A percentile compares a stretch with the other conserved stretches of the same genome.
phyloP scores from a whole-genome alignment of 1,284 basidiomycete genomes.

The Stereum hirsutum region DNA sequence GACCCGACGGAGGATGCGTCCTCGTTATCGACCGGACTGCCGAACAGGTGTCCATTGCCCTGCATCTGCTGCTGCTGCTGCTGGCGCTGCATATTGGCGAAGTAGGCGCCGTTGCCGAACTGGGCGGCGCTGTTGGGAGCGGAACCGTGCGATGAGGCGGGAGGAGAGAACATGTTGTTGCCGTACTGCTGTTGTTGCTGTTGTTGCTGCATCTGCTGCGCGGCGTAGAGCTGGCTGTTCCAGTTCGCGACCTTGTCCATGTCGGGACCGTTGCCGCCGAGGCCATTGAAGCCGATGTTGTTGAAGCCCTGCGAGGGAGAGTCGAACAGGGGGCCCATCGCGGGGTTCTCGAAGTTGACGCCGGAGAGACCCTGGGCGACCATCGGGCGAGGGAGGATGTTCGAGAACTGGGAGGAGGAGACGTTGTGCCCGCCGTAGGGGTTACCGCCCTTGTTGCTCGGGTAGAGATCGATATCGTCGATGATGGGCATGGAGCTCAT shows the following conservation, averaged over 20 bases:
- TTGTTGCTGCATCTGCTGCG: conserved; percentile 19
- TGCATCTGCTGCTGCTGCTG: conserved; percentile 18
- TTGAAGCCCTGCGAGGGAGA: conserved; percentile 11
- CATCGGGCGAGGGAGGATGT: conserved; percentile 15
- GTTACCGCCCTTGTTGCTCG: conserved; percentile 14
- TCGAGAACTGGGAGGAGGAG: conserved; percentile 9
- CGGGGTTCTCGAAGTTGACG: conserved; percentile 27
- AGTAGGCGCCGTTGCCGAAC: conserved; percentile 19
- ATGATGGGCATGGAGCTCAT: conserved; percentile 9
- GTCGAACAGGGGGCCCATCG: conserved; percentile 25
- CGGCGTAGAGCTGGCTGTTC: conserved; percentile 20
- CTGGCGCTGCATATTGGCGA: conserved; percentile 24
- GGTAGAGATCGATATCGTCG: conserved; percentile 15
- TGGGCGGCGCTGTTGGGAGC: conserved; percentile 9
- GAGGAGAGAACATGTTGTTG: conserved; percentile 23
- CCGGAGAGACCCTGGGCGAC: conserved; percentile 22
- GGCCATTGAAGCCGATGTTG: conserved; percentile 14
- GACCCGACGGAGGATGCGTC: conserved; percentile 33
- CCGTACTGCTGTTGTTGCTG: conserved; percentile 13
- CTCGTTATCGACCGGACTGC: conserved; percentile 27
- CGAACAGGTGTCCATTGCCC: conserved; percentile 16
- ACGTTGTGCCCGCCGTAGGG: conserved; percentile 18
- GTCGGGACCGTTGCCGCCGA: conserved; percentile 5
- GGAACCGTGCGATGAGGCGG: conserved; percentile 21
- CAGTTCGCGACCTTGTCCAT: conserved; percentile 15